phyloP scores from a whole-genome alignment of 108 stramenopile species.

The Nitzschia sp. region DNA sequence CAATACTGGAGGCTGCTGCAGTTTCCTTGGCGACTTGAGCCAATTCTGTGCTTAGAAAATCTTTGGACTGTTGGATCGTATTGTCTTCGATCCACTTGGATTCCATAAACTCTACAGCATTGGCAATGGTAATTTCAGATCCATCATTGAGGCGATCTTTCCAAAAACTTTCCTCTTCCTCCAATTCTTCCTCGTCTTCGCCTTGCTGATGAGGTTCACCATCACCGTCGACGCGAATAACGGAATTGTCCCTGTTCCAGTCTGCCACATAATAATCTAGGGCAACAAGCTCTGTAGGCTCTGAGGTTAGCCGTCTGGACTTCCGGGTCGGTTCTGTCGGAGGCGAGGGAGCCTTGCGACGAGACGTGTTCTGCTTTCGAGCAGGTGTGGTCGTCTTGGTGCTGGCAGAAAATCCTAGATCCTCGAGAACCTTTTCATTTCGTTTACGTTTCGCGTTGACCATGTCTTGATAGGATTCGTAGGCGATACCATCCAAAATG shows the following conservation, averaged over 20 bases:
- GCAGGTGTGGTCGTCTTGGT: neutral
- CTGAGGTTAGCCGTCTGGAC: slow-evolving; percentile 29
- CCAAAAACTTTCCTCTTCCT: slow-evolving; percentile 20
- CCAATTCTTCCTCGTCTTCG: slow-evolving; percentile 21
- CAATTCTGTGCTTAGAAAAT: slow-evolving; percentile 26
- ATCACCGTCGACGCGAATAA: slow-evolving; percentile 13
- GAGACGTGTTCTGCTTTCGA: slow-evolving; percentile 4
- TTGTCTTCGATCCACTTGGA: slow-evolving; percentile 58
- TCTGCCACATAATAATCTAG: slow-evolving; percentile 27
- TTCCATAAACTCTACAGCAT: slow-evolving; percentile 56
- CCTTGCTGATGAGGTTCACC: slow-evolving; percentile 6
- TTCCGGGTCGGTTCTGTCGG: slow-evolving; percentile 8
- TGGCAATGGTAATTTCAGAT: slow-evolving; percentile 45
- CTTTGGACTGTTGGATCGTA: slow-evolving; percentile 36
- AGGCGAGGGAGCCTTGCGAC: neutral
- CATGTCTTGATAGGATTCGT: slow-evolving; percentile 67
- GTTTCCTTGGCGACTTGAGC: too few relatives aligned
- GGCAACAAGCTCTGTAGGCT: slow-evolving; percentile 20
- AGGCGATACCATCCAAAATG: slow-evolving; percentile 54
- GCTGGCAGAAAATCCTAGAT: slow-evolving; percentile 54
- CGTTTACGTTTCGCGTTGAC: slow-evolving; percentile 78
- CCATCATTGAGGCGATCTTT: slow-evolving; percentile 76
- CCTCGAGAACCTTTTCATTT: slow-evolving; percentile 51
- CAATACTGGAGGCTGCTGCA: too few relatives aligned
- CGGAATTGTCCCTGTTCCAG: slow-evolving; percentile 26